phyloP scores from a whole-genome alignment of 1,284 basidiomycete genomes.

The Inonotus hispidus region DNA sequence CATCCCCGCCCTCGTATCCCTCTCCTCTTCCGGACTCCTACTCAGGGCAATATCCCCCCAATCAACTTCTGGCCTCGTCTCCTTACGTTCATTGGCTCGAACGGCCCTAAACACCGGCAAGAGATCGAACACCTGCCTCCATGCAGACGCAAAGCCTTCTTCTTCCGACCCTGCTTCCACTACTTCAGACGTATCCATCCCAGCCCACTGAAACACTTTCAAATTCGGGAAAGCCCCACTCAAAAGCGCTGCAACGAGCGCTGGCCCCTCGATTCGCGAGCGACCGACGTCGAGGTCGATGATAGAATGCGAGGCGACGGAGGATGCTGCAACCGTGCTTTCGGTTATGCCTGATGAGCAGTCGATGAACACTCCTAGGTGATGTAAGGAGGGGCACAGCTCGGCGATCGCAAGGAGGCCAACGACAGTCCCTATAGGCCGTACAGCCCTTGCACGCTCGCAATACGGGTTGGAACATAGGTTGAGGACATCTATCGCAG shows the following conservation, averaged over 20 bases:
- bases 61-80: not conserved
- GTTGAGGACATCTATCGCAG: conserved; percentile 16
- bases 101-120: conserved; percentile 17
- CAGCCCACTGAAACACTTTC: conserved; percentile 17
- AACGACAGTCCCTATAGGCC: conserved; percentile 3
- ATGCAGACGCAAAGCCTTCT: conserved; percentile 5
- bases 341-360: conserved; percentile 1
- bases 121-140: conserved; percentile 17
- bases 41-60: no score
- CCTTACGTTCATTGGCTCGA: conserved; percentile 11
- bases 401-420: conserved; percentile 11
- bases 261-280: conserved; percentile 6
- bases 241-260: conserved; percentile 16
- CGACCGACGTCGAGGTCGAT: conserved; percentile 17
- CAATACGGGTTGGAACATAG: conserved; percentile 17
- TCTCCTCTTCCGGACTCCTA: not conserved
- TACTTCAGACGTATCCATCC: conserved; percentile 7
- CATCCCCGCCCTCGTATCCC: not conserved
- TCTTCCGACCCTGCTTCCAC: not conserved
- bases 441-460: conserved; percentile 7
- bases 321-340: not conserved
- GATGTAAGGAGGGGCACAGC: conserved; percentile 9
- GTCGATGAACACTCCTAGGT: conserved; percentile 15
- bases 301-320: conserved; percentile 8
- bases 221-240: conserved; percentile 17